Evolutionary conservation across 164 flowering plant species (phyloP).

Genomic region (Chloranthus sessilifolius): DNA sequence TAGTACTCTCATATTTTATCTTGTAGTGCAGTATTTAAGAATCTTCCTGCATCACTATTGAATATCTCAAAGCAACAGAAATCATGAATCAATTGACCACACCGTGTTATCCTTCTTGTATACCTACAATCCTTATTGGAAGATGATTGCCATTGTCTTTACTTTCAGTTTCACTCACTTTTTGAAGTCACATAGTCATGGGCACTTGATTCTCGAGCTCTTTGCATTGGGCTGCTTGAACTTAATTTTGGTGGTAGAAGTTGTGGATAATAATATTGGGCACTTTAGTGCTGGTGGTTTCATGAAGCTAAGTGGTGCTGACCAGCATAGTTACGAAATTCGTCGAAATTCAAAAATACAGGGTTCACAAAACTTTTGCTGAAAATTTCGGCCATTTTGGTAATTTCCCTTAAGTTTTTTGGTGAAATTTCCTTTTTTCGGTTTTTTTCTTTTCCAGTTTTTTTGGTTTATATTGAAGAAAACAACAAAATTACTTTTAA

Average conservation of each 20-base stretch:
- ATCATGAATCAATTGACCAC: too few relatives aligned
- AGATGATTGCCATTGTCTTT: too few relatives aligned
- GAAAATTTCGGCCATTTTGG: background rate
- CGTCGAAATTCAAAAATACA: background rate
- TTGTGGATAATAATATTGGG: background rate
- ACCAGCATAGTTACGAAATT: background rate
- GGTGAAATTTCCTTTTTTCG: background rate
- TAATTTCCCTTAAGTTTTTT: background rate
- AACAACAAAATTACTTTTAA: background rate
- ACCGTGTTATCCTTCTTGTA: too few relatives aligned
- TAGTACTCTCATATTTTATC: too few relatives aligned
- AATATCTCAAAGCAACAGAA: too few relatives aligned
- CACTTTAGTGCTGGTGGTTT: too few relatives aligned
- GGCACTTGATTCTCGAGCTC: background rate
- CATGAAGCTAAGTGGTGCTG: background rate
- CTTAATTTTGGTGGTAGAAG: background rate
- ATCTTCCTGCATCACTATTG: too few relatives aligned
- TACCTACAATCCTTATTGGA: too few relatives aligned
- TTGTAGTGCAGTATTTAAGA: too few relatives aligned
- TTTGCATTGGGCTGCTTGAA: background rate
- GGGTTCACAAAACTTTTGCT: background rate
- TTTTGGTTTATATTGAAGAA: background rate
- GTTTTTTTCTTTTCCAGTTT: background rate
- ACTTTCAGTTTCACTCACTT: too few relatives aligned
- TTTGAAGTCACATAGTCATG: too few relatives aligned